These are phyloP conservation scores for Colletotrichum viniferum DNA, from an alignment of 2,329 filamentous ascomycete genomes.

Conservation along the genomic window DNA sequence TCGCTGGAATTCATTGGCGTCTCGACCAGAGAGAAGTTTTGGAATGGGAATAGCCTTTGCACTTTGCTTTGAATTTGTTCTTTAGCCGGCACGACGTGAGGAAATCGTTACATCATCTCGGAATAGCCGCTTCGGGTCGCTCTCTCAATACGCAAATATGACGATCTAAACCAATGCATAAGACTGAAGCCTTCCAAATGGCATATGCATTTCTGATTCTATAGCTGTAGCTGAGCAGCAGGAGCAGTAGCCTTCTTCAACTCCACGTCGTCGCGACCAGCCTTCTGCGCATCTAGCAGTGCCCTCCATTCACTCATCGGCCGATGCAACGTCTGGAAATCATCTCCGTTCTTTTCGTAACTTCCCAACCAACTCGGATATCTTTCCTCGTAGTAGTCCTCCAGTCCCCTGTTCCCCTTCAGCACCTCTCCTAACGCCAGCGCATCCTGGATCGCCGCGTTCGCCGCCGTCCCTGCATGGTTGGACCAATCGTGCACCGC, in stretches of 20 bases:
- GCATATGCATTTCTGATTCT: background rate
- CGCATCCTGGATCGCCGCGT: background rate
- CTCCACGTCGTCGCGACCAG: accelerated
- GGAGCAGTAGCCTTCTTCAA: background rate
- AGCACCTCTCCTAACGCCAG: background rate
- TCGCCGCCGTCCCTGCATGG: background rate
- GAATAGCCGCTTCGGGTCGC: too few species aligned
- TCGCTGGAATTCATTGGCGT: too few species aligned
- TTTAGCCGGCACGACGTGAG: accelerated
- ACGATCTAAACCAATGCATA: too few species aligned
- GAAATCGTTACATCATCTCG: accelerated
- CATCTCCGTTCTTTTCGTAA: background rate
- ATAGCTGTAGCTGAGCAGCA: background rate
- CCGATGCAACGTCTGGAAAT: background rate
- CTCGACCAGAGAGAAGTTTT: accelerated
- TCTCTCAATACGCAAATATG: too few species aligned
- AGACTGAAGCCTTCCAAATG: accelerated
- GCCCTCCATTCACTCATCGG: background rate
- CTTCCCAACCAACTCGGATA: background rate
- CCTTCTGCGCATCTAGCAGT: background rate
- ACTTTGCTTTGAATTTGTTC: accelerated
- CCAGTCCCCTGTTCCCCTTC: background rate
- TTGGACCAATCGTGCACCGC: background rate
- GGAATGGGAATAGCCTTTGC: too few species aligned
- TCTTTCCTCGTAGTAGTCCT: background rate